Evolutionary conservation across 208 protist species (phyloP), one percentile per base, ranked within the genome.

Genomic region (Trypanosoma cruzi): DNA sequence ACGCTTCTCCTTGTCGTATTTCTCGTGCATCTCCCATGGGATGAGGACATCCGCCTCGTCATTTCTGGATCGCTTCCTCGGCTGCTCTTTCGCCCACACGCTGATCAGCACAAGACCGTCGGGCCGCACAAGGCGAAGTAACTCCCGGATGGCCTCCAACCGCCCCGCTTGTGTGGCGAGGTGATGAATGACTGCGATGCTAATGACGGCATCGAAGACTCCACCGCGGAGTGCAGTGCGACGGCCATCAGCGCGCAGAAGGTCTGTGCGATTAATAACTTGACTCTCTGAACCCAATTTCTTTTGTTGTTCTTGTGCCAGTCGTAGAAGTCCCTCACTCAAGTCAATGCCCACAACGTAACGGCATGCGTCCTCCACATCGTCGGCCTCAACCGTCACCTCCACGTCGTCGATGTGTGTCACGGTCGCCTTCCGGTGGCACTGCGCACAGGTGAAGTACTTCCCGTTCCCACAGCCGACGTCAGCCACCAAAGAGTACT

Each of bases 171-270:
- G 59, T 13, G 85, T 95, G 4, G 81, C 73, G 64, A 96, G 85
- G 77, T 98, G 94, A 58, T 98, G 94, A 22, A 98, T 68, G 13
- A 98, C 92, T 3, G 94, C 94, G 57, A 98, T 94, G 68, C 85
- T 90, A 65, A 98, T 88, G 18, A 80, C 89, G 13, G 77, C 86
- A 58, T 98, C 92, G 52, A 92, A 89, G 22, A 85, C 11, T 10
- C 81, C 85, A 44, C 52, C 37, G n/a, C 89, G 89, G 61, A 94
- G 64, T 16, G 92, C 82, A 29, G 76, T 88, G 34, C 48, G 68
- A 26, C 79, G 75, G n/a, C 73, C 89, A 67, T 97, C 89, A 44
- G 78, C 66, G 56, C 75, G 76, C 8, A 94, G 58, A 6, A 85
- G 73, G 71, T 95, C 89, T 0, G 80, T 90, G 14, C 78, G 75